Evolutionary conservation across 2,329 filamentous ascomycete genomes (phyloP).

Genomic region (Verticillium albo-atrum): DNA sequence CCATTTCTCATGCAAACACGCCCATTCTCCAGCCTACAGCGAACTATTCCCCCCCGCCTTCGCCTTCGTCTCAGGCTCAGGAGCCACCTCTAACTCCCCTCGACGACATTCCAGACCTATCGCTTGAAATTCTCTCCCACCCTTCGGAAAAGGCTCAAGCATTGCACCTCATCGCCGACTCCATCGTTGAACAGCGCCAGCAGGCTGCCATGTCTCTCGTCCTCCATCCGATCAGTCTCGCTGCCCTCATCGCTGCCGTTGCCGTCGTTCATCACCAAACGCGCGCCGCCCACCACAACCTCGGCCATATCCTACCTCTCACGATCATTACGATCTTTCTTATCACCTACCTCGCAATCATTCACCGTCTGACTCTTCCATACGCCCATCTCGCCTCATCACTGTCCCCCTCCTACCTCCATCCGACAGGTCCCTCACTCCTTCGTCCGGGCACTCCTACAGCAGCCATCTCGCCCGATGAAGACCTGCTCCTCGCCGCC

Average conservation of each 20-base stretch:
- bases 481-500: conserved; percentile 60
- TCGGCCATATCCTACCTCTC: conserved; percentile 41
- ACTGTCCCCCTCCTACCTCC: conserved; percentile 59
- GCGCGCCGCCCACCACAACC: conserved; percentile 42
- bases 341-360: conserved; percentile 58
- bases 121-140: conserved; percentile 50
- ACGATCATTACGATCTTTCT: conserved; percentile 57
- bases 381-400: conserved; percentile 62
- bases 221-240: conserved; percentile 54
- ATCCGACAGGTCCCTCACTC: conserved; percentile 14
- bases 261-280: conserved; percentile 41
- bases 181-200: conserved; percentile 77
- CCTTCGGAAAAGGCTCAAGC: conserved; percentile 61
- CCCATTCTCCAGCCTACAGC: conserved; percentile 51
- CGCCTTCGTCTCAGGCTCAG: conserved; percentile 30
- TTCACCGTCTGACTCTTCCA: conserved; percentile 54
- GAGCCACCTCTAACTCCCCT: conserved; percentile 32
- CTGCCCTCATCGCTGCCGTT: conserved; percentile 39
- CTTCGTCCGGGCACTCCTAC: background rate
- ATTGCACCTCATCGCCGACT: conserved; percentile 72
- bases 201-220: conserved; percentile 59
- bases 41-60: conserved; percentile 28
- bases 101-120: conserved; percentile 59
- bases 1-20: conserved; percentile 59
- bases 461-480: conserved; percentile 19